phyloP scores from a whole-genome alignment of 208 protist genomes.

The Leishmania turanica region DNA sequence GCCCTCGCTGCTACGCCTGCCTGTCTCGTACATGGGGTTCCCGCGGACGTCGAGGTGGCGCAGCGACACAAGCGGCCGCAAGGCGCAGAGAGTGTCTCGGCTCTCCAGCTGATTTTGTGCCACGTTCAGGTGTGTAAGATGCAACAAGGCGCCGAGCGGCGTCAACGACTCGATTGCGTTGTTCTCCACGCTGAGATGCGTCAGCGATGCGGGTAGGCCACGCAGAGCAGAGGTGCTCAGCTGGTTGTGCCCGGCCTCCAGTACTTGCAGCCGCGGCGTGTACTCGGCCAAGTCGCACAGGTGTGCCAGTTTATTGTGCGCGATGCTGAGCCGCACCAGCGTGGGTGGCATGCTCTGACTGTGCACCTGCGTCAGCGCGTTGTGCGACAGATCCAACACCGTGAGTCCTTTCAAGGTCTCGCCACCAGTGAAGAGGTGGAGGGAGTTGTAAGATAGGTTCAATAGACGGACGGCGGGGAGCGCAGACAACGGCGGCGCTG shows the following conservation, averaged over 20 bases:
- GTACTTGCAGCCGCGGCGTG: constrained; percentile 50
- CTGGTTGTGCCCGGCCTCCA: constrained; percentile 67
- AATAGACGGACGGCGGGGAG: constrained; percentile 41
- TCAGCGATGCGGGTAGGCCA: constrained; percentile 42
- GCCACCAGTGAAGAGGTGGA: constrained; percentile 67
- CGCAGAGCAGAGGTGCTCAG: constrained; percentile 48
- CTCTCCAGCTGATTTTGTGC: constrained; percentile 46
- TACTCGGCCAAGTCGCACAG: constrained; percentile 37
- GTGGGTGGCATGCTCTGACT: constrained; percentile 42
- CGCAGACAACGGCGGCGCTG: not conserved
- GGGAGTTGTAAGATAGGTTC: constrained; percentile 75
- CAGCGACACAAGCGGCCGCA: constrained; percentile 47
- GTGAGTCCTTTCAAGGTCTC: constrained; percentile 46
- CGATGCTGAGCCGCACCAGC: constrained; percentile 49
- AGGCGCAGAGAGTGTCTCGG: constrained; percentile 31
- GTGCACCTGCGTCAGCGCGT: constrained; percentile 52
- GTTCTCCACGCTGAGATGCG: constrained; percentile 36
- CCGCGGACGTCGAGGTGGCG: constrained; percentile 64
- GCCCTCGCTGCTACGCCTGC: not conserved
- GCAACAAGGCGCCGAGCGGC: constrained; percentile 36
- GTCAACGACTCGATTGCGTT: constrained; percentile 59
- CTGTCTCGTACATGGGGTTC: constrained; percentile 39
- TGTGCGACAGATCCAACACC: constrained; percentile 71
- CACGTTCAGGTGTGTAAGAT: constrained; percentile 52
- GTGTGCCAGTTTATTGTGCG: constrained; percentile 59